These are phyloP conservation scores for Sporothrix brunneoviolacea DNA, from an alignment of 2,329 filamentous ascomycete genomes.

Conservation along the genomic window DNA sequence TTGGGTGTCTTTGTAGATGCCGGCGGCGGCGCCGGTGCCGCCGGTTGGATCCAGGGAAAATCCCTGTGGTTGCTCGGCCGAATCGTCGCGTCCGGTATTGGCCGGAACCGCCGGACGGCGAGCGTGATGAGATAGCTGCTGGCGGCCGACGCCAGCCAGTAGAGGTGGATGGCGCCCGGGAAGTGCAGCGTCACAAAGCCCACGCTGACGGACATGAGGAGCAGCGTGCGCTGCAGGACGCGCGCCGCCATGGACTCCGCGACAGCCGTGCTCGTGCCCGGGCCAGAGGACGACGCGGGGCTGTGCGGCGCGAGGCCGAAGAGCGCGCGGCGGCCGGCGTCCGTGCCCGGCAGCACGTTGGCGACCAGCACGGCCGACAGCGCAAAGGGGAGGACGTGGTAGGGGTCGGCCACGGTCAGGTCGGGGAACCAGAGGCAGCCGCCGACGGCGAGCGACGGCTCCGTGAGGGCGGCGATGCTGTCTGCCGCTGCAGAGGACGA, in stretches of 20 bases:
- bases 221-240: constrained; percentile 24
- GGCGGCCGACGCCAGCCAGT: constrained; percentile 34
- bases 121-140: constrained; percentile 20
- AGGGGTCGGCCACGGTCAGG: constrained; percentile 46
- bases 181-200: constrained; percentile 33
- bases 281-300: no score
- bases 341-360: constrained; percentile 29
- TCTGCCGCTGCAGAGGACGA: neutral
- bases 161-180: constrained; percentile 37
- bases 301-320: constrained; percentile 18
- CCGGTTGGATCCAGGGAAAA: constrained; percentile 13
- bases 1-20: neutral
- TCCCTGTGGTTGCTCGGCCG: constrained; percentile 20
- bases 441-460: constrained; percentile 37
- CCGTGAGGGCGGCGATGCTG: neutral
- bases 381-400: constrained; percentile 38
- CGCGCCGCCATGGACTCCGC: neutral
- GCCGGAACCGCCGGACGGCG: constrained; percentile 22
- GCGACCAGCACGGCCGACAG: constrained; percentile 30
- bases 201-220: constrained; percentile 26
- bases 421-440: constrained; percentile 52
- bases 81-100: constrained; percentile 16
- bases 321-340: constrained; percentile 20
- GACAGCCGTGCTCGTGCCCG: neutral
- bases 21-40: neutral